Evolutionary conservation across 495 filamentous ascomycete genomes (phyloP).

Genomic region (Penicillium parvum): DNA sequence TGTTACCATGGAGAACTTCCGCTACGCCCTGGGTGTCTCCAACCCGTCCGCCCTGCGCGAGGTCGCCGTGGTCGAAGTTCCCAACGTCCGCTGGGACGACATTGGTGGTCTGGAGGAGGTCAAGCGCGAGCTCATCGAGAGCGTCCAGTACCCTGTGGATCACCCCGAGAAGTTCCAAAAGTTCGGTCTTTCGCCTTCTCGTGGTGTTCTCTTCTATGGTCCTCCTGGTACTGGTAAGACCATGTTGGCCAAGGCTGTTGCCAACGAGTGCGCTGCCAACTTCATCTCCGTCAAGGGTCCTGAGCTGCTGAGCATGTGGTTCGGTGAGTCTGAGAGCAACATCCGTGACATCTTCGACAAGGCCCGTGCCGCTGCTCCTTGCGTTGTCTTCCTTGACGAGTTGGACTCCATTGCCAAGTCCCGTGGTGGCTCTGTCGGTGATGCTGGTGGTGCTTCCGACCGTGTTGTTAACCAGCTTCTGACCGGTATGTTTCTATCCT

Average conservation of each 20-base stretch:
- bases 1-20: conserved; percentile 99
- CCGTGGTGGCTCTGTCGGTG: conserved; percentile 93
- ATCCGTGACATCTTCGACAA: conserved; percentile 99
- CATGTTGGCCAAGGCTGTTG: conserved; percentile 96
- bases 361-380: conserved; percentile 95
- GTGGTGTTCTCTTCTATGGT: conserved; percentile 97
- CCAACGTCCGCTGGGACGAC: conserved; percentile 99
- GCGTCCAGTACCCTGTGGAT: conserved; percentile 97
- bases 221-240: conserved; percentile 99
- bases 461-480: conserved; percentile 99
- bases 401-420: conserved; percentile 99
- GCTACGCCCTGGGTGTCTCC: conserved; percentile 92
- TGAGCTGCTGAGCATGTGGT: conserved; percentile 99
- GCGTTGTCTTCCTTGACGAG: conserved; percentile 98
- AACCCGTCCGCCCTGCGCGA: conserved; percentile 98
- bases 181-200: conserved; percentile 95
- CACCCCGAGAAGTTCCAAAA: conserved; percentile 99
- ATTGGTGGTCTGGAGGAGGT: conserved; percentile 97
- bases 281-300: conserved; percentile 99
- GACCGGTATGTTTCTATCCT: conserved; percentile 63
- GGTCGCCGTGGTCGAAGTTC: conserved; percentile 97
- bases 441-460: conserved; percentile 97
- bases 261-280: conserved; percentile 98
- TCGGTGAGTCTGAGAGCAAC: conserved; percentile 99
- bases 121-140: conserved; percentile 99